Base-by-base conservation (phyloP, 805 yeast genomes). In the Nakazawaea sp. region DNA sequence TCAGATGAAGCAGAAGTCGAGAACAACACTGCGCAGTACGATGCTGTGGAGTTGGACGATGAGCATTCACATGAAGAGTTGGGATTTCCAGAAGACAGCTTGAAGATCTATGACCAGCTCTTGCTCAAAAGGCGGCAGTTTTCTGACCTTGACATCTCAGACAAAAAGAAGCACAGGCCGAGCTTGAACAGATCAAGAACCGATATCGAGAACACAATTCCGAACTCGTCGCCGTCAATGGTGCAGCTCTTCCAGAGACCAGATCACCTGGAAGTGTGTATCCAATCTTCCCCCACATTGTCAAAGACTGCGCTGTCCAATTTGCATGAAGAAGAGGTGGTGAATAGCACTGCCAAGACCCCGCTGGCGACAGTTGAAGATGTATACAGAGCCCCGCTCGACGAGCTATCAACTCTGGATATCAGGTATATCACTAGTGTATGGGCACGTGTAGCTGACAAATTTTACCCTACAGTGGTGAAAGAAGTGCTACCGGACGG, bases 381-480 rank as follows among this genome's bases (percentile, higher is more conserved):
- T 21, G 10, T 21, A 8, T 21, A 21, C 24, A 21, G 24, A 10
- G 25, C 26, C 4, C n/a, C 11, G 4, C n/a, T 20, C 5, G 29
- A 34, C 20, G 25, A 8, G 11, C 21, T 34, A 11, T 13, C 31
- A 4, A 7, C 17, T 17, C n/a, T 30, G n/a, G 42, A 33, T 27
- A 31, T 39, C 24, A 18, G 12, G 5, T 21, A 23, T 25, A 20
- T n/a, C 11, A 18, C 35, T 8, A 40, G 46, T 28, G 43, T 44
- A 4, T 44, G 47, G 47, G 43, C 41, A 4, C 32, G 40, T 17
- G 32, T 31, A n/a, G 42, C 30, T 15, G 35, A 36, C 18, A 37
- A 39, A 21, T 42, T 32, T 16, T 11, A 16, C 13, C 45, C 47
- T 2, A 41, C 41, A 7, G 27, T 28, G 28, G 35, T 44, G 17